Conservation (phyloP, 768 basidiomycete genomes). For the Mycena chlorophos region DNA sequence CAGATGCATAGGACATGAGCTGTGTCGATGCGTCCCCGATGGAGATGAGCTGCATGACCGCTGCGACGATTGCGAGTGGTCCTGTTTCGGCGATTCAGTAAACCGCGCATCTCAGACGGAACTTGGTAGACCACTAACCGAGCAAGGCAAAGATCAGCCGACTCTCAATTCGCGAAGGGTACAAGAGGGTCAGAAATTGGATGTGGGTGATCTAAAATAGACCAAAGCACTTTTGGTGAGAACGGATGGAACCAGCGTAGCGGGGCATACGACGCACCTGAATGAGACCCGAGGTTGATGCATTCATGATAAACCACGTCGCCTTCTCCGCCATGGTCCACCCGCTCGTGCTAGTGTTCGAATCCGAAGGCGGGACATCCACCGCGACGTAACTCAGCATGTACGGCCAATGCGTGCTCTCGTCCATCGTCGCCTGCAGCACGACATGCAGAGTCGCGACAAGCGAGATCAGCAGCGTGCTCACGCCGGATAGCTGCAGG, state of each 20-base stretch:
- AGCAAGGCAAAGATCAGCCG: slow-evolving; percentile 83
- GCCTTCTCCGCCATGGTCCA: slow-evolving; percentile 71
- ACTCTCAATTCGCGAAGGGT: slow-evolving; percentile 87
- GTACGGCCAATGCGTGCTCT: slow-evolving; percentile 86
- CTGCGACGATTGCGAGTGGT: slow-evolving; percentile 83
- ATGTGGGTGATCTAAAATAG: slow-evolving; percentile 84
- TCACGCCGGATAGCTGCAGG: slow-evolving; percentile 83
- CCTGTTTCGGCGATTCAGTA: slow-evolving; percentile 43
- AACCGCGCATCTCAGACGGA: slow-evolving; percentile 1
- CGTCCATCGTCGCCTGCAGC: slow-evolving; percentile 53
- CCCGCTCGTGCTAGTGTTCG: slow-evolving; percentile 27
- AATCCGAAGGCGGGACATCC: slow-evolving; percentile 61
- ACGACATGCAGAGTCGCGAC: slow-evolving; percentile 79
- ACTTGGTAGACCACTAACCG: slow-evolving; percentile 45
- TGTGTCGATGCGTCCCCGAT: slow-evolving; percentile 43
- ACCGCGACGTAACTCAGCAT: slow-evolving; percentile 93
- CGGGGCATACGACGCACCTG: slow-evolving; percentile 58
- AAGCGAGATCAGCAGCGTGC: slow-evolving; percentile 74
- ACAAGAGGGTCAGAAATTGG: slow-evolving; percentile 93
- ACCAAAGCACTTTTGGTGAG: too few species aligned
- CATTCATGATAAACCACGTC: slow-evolving; percentile 88
- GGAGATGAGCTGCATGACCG: slow-evolving; percentile 80
- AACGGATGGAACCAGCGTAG: background rate
- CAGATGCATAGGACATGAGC: slow-evolving; percentile 60
- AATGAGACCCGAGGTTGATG: slow-evolving; percentile 77